phyloP scores from a whole-genome alignment of 371 early-diverging fungal species.

The Quaeritorhiza haematococci region DNA sequence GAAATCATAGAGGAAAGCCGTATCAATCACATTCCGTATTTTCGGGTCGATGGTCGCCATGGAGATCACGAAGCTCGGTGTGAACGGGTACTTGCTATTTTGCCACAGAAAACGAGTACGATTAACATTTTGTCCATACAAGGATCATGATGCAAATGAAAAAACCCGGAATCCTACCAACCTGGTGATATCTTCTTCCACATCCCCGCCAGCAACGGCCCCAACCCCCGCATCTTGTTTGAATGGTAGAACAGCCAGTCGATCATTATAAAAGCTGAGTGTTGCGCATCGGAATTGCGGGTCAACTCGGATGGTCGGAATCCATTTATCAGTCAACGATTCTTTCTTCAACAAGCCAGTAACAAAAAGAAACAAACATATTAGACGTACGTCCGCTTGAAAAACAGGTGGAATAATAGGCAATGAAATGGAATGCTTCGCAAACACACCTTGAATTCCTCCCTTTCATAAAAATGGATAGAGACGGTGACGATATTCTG shows the following conservation, averaged over 20 bases:
- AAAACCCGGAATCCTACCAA: background rate
- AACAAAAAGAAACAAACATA: constrained; percentile 2
- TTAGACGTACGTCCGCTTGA: background rate
- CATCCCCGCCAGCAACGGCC: constrained; percentile 8
- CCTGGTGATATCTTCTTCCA: constrained; percentile 20
- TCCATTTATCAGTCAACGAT: constrained; percentile 13
- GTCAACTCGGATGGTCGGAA: constrained; percentile 40
- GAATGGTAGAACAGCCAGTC: constrained; percentile 89
- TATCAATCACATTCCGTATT: constrained; percentile 79
- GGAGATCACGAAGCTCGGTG: constrained; percentile 77
- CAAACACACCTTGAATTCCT: constrained; percentile 65
- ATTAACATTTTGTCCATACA: too few relatives aligned
- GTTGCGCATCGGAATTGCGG: constrained; percentile 79
- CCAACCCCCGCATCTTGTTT: constrained; percentile 47
- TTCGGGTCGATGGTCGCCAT: constrained; percentile 60
- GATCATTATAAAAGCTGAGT: constrained; percentile 77
- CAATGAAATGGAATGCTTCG: background rate
- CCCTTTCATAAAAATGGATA: constrained; percentile 93
- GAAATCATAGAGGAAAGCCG: constrained; percentile 85
- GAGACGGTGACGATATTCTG: constrained; percentile 85
- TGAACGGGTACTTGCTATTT: constrained; percentile 35
- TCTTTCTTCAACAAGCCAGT: constrained; percentile 18
- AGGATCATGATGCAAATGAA: background rate
- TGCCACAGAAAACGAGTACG: background rate
- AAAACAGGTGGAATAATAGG: background rate